Conservation (phyloP, 192 early-diverging fungal species). For the Entophlyctis luteolus region DNA sequence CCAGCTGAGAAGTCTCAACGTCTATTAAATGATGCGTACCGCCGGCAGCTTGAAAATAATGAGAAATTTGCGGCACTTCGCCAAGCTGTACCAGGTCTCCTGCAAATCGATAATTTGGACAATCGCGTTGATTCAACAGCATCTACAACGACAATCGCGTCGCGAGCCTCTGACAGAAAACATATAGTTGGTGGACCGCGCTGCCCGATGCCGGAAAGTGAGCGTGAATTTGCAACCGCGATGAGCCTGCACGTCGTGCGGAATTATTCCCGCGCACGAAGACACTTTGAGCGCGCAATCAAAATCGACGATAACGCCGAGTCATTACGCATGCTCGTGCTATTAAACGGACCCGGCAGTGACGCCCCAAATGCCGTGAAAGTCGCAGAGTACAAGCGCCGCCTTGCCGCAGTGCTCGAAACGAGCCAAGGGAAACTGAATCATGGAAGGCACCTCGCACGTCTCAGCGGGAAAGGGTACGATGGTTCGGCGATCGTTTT, state of each 20-base stretch:
- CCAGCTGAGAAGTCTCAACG: slow-evolving; percentile 1
- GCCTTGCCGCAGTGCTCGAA: not conserved
- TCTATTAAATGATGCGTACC: not conserved
- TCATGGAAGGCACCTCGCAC: slow-evolving; percentile 12
- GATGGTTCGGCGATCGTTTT: slow-evolving; percentile 24
- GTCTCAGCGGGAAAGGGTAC: not conserved
- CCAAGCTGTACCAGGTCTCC: not conserved
- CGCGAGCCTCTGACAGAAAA: not conserved
- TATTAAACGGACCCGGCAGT: slow-evolving; percentile 6
- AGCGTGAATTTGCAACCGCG: slow-evolving; percentile 4
- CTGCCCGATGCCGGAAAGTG: not conserved
- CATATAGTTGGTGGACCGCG: not conserved
- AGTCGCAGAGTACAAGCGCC: slow-evolving; percentile 18
- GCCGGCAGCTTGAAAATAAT: slow-evolving; percentile 15
- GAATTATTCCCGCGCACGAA: not conserved
- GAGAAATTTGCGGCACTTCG: not conserved
- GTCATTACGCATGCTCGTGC: slow-evolving; percentile 11
- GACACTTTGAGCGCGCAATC: slow-evolving; percentile 18
- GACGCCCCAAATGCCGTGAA: slow-evolving; percentile 19
- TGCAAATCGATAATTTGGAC: not conserved
- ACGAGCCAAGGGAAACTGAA: slow-evolving; percentile 26
- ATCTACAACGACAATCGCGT: not conserved
- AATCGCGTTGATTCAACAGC: not conserved
- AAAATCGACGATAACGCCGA: slow-evolving; percentile 26
- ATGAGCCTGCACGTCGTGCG: not conserved